A percentile compares a stretch with the other conserved stretches of the same genome.
These are phyloP conservation scores for Ceratobasidium sp. DNA, from an alignment of 1,284 basidiomycete species.

Conservation along the genomic window DNA sequence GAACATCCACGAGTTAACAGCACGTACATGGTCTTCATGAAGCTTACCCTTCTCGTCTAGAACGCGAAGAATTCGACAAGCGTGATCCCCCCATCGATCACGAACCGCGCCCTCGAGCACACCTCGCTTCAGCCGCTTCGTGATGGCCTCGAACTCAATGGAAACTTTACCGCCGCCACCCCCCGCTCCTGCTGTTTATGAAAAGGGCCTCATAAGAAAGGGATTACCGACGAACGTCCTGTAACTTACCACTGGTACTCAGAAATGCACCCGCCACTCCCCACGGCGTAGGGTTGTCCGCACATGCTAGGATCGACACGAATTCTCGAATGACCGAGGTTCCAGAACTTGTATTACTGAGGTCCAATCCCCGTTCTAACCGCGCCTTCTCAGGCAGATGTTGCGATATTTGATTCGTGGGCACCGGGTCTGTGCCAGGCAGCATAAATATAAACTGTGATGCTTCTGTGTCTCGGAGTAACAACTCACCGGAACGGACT, in stretches of 20 bases:
- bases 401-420: slow-evolving; percentile 63
- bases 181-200: slow-evolving; percentile 72
- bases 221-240: slow-evolving; percentile 44
- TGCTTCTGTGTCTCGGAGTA: neutral
- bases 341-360: slow-evolving; percentile 46
- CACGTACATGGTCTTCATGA: slow-evolving; percentile 89
- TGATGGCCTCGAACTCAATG: slow-evolving; percentile 83
- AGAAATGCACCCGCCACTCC: slow-evolving; percentile 60
- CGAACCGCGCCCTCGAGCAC: slow-evolving; percentile 82
- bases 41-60: slow-evolving; percentile 91
- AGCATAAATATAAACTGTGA: neutral
- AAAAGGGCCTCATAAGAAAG: slow-evolving; percentile 47
- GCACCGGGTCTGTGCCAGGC: slow-evolving; percentile 61
- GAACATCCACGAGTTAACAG: neutral
- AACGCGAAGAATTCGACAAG: slow-evolving; percentile 83
- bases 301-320: slow-evolving; percentile 72
- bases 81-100: slow-evolving; percentile 85
- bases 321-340: slow-evolving; percentile 73
- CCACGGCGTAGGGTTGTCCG: slow-evolving; percentile 79
- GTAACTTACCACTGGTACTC: slow-evolving; percentile 43
- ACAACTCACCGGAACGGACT: slow-evolving; percentile 63
- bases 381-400: slow-evolving; percentile 64
- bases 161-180: slow-evolving; percentile 66
- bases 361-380: slow-evolving; percentile 45
- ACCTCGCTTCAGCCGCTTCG: slow-evolving; percentile 71